Base-by-base conservation (phyloP, 495 filamentous ascomycete species). In the Aspergillus hancockii region DNA sequence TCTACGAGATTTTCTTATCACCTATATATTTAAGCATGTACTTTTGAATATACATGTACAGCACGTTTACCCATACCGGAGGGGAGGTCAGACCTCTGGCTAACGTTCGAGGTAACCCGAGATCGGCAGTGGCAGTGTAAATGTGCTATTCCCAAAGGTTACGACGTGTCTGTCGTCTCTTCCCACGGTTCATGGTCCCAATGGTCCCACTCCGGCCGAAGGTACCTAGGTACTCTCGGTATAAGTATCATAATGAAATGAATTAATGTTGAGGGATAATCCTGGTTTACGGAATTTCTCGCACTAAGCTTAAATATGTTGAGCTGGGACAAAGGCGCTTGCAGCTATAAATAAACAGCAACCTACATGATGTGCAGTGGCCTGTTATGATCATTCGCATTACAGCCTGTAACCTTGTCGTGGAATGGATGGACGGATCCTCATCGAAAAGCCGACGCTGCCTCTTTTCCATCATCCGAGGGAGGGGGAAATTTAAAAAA, bases 101-200 rank as follows among this genome's bases (percentile, higher is more conserved):
- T 43, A 67, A 59, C 19, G 47, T 52, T 63, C 47, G 31, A 64
- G 25, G 54, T 30, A 60, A 69, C 64, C 73, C 71, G 72, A 69
- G 74, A 75, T 76, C 74, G 70, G 72, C 71, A 64, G 68, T 67
- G 65, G 63, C 66, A 66, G 66, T 71, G 71, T 69, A 63, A 49
- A 46, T 58, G 30, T 54, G 22, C 16, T 25, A 52, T 49, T 49
- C 59, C 16, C 14, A 41, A 53, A 61, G 58, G 58, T 58, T 54
- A 55, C 58, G 51, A 64, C 59, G 49, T 60, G 59, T 60, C 50
- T 40, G 34, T 54, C 40, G 46, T 58, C 51, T 47, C 30, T 55
- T 38, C 45, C 56, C 23, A 49, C 54, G 58, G 59, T 57, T 56
- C 59, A 56, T 53, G 28, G 57, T 50, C 53, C 59, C 54, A 60